A percentile compares a stretch with the other conserved stretches of the same genome.
phyloP scores from a whole-genome alignment of 306 rosid species.

The Pterocarpus santalinus region DNA sequence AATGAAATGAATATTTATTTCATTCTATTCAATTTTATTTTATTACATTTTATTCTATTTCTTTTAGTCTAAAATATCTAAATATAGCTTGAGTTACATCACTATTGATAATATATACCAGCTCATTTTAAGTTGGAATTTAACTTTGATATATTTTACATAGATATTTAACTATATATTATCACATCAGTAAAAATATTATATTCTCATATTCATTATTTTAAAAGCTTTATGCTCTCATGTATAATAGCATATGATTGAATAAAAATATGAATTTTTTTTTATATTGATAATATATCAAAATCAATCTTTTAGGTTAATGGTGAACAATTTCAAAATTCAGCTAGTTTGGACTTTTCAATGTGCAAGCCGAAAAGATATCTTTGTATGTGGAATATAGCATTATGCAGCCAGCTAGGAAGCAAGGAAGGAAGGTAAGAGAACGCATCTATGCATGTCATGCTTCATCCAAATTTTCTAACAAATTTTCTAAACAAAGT shows the following conservation, averaged over 20 bases:
- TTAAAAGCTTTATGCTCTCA: no score
- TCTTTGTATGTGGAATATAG: not conserved
- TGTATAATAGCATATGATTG: no score
- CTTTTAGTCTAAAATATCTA: not conserved
- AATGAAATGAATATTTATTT: no score
- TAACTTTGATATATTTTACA: no score
- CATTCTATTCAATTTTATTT: no score
- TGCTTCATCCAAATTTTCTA: conserved; percentile 1
- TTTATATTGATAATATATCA: no score
- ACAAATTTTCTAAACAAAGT: conserved; percentile 10
- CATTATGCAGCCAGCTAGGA: not conserved
- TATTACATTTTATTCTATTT: not conserved
- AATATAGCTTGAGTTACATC: not conserved
- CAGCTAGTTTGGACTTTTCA: conserved; percentile 14
- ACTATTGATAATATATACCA: not conserved
- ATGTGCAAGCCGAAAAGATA: not conserved
- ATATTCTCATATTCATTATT: no score
- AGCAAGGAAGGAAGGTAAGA: not conserved
- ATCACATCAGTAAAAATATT: no score
- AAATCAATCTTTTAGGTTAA: not conserved
- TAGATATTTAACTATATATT: no score
- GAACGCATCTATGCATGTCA: not conserved
- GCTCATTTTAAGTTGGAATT: no score
- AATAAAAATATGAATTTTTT: no score
- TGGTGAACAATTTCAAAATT: not conserved